A percentile compares a stretch with the other conserved stretches of the same genome.
Evolutionary conservation across 257 asterid species (phyloP).

Genomic region (Euphrasia confusa): DNA sequence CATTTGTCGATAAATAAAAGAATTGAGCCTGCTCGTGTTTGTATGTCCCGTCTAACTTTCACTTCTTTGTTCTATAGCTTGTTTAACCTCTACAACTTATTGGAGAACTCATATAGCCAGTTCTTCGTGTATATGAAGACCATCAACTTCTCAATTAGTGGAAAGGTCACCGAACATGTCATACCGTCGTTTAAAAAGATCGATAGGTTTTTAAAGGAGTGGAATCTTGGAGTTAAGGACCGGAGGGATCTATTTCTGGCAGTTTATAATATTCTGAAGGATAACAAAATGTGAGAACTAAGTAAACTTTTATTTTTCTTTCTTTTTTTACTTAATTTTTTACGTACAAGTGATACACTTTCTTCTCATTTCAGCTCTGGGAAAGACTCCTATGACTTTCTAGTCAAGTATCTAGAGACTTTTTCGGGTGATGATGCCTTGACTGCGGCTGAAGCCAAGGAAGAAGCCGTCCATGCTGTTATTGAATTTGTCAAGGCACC

Average conservation of each 20-base stretch:
- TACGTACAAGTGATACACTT: slow-evolving; percentile 6
- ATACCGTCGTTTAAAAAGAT: slow-evolving; percentile 70
- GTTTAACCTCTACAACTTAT: slow-evolving; percentile 81
- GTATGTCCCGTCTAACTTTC: slow-evolving; percentile 24
- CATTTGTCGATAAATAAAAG: not conserved
- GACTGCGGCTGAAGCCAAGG: slow-evolving; percentile 70
- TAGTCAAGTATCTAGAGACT: slow-evolving; percentile 77
- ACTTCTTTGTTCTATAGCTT: slow-evolving; percentile 40
- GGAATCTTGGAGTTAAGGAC: slow-evolving; percentile 81
- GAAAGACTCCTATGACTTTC: slow-evolving; percentile 76
- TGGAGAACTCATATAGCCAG: slow-evolving; percentile 90
- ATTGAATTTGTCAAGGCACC: slow-evolving; percentile 83
- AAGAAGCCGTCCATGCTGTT: slow-evolving; percentile 70
- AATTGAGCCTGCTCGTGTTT: slow-evolving; percentile 8
- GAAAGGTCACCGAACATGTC: slow-evolving; percentile 74
- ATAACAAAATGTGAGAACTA: slow-evolving; percentile 61
- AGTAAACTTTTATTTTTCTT: not conserved
- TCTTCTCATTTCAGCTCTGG: slow-evolving; percentile 47
- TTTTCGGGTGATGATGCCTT: slow-evolving; percentile 68
- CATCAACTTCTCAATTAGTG: slow-evolving; percentile 65
- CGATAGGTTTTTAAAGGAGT: slow-evolving; percentile 68
- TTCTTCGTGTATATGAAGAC: slow-evolving; percentile 85
- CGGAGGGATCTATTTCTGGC: slow-evolving; percentile 74
- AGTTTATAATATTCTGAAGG: slow-evolving; percentile 61
- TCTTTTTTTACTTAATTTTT: not conserved